Percentiles rank a stretch among this genome's conserved stretches.
These are phyloP conservation scores for Firmiana major DNA, from an alignment of 345 rosid species.

Conservation along the genomic window DNA sequence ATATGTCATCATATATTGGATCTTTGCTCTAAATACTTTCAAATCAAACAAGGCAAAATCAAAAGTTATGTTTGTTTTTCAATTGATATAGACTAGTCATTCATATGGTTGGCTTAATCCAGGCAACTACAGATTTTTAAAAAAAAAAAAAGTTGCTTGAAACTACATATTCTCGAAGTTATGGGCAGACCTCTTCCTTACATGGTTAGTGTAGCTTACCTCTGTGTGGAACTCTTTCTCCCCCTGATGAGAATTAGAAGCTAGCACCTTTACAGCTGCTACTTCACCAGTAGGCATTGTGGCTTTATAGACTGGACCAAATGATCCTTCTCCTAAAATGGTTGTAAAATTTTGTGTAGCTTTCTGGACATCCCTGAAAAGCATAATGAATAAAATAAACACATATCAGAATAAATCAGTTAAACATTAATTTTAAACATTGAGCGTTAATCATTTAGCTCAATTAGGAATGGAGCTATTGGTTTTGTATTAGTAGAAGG, in stretches of 20 bases:
- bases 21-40: not conserved
- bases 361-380: constrained; percentile 86
- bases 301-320: constrained; percentile 94
- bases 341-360: constrained; percentile 85
- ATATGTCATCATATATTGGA: not conserved
- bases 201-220: constrained; percentile 35
- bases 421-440: not conserved
- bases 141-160: not conserved
- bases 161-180: not conserved
- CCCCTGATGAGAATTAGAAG: constrained; percentile 85
- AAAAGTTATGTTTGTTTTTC: not conserved
- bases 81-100: not conserved
- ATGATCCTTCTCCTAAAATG: constrained; percentile 83
- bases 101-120: not conserved
- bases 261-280: constrained; percentile 88
- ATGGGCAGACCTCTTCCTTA: not conserved
- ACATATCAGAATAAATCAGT: not conserved
- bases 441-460: not conserved
- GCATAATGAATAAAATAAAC: not conserved
- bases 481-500: not conserved
- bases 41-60: not conserved
- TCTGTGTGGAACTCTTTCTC: constrained; percentile 94
- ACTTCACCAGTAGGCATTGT: constrained; percentile 56
- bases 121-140: not conserved
- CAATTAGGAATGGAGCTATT: not conserved